These are phyloP conservation scores for Skeletonema menzelii DNA, from an alignment of 108 stramenopile species.

Conservation along the genomic window DNA sequence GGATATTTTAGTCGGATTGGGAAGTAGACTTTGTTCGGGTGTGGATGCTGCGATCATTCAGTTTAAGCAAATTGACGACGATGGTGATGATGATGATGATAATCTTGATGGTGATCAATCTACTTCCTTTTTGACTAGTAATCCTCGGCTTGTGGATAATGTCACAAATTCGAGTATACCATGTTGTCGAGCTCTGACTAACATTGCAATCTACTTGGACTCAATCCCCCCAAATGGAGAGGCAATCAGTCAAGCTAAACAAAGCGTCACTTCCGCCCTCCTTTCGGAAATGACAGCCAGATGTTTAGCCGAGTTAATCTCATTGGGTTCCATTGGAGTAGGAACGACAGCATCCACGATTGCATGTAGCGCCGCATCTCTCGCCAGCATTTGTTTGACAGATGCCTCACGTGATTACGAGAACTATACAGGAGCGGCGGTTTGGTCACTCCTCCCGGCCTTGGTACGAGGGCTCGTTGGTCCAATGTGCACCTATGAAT, in stretches of 20 bases:
- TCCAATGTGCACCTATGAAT: constrained; percentile 20
- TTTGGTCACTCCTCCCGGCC: constrained; percentile 18
- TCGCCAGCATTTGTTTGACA: constrained; percentile 17
- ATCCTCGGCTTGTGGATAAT: background rate
- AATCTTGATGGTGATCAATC: background rate
- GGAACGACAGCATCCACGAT: constrained; percentile 16
- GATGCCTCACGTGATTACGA: constrained; percentile 16
- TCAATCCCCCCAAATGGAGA: background rate
- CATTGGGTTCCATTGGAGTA: constrained; percentile 20
- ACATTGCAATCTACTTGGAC: constrained; percentile 19
- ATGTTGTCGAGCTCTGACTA: constrained; percentile 24
- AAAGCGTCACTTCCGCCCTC: background rate
- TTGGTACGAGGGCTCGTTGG: constrained; percentile 9
- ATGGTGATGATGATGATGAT: too few relatives aligned
- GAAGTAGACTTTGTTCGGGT: background rate
- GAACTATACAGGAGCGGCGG: background rate
- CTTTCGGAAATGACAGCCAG: background rate
- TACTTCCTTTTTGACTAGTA: background rate
- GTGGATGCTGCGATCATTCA: constrained; percentile 20
- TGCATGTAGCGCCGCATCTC: constrained; percentile 24
- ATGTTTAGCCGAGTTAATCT: constrained; percentile 23
- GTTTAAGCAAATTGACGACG: background rate
- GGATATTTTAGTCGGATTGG: background rate
- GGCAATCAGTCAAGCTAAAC: background rate
- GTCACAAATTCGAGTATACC: constrained; percentile 9